A percentile compares a stretch with the other conserved stretches of the same genome.
These are phyloP conservation scores for Terfezia boudieri DNA, from an alignment of 495 filamentous ascomycete genomes.

Conservation along the genomic window DNA sequence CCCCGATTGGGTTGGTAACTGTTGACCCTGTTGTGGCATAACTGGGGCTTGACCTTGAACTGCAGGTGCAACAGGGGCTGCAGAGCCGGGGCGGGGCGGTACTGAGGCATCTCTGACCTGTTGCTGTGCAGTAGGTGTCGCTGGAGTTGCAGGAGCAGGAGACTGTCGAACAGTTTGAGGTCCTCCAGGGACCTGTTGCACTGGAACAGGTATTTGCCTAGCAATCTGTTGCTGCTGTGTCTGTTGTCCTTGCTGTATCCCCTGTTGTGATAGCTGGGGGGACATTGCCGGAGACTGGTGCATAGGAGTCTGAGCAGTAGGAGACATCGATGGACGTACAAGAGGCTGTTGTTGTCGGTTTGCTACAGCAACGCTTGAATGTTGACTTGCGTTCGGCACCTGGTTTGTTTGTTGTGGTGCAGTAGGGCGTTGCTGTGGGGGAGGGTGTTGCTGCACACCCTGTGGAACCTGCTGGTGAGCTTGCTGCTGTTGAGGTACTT, in stretches of 20 bases:
- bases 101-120: background rate
- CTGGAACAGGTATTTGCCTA: constrained; percentile 15
- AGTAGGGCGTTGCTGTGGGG: background rate
- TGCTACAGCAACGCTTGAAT: constrained; percentile 5
- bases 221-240: constrained; percentile 4
- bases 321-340: background rate
- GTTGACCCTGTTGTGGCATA: background rate
- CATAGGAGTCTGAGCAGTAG: background rate
- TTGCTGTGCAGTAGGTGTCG: background rate
- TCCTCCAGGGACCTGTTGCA: background rate
- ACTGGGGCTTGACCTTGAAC: constrained; percentile 3
- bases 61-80: background rate
- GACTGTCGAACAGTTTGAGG: constrained; percentile 4
- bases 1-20: constrained; percentile 2
- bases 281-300: background rate
- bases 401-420: constrained; percentile 1
- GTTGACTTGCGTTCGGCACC: background rate
- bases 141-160: constrained; percentile 13
- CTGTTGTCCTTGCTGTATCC: background rate
- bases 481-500: background rate
- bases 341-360: constrained; percentile 5
- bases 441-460: constrained; percentile 5
- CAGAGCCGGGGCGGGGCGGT: background rate
- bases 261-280: background rate
- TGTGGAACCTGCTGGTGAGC: constrained; percentile 9